Conservation (phyloP, 805 yeast genomes). For the Barnettozyma vustinii region DNA sequence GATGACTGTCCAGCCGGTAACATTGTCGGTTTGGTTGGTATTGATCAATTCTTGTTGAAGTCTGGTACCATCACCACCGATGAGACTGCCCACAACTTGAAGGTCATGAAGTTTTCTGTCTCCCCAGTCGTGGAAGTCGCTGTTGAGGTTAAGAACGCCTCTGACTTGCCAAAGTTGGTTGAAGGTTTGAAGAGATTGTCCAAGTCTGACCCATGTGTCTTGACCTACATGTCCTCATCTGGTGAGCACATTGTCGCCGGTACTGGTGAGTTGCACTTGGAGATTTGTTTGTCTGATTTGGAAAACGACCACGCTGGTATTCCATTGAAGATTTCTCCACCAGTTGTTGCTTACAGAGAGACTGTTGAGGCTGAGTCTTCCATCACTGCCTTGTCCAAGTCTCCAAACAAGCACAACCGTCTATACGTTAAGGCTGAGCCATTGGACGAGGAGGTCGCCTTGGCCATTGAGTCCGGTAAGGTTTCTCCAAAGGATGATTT, state of each 20-base stretch:
- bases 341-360: conserved; percentile 98
- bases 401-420: conserved; percentile 99
- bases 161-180: conserved; percentile 98
- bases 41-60: conserved; percentile 98
- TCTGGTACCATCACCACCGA: conserved; percentile 98
- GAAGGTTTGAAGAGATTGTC: conserved; percentile 99
- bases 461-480: conserved; percentile 90
- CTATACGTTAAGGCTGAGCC: conserved; percentile 97
- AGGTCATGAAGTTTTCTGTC: conserved; percentile 99
- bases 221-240: conserved; percentile 78
- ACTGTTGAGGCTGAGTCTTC: conserved; percentile 92
- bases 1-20: conserved; percentile 99
- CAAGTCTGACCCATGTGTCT: conserved; percentile 99
- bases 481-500: conserved; percentile 94
- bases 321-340: conserved; percentile 96
- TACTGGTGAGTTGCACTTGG: conserved; percentile 99
- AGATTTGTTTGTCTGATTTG: conserved; percentile 92
- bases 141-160: conserved; percentile 99
- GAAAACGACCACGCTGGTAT: conserved; percentile 99
- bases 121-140: conserved; percentile 99
- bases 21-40: conserved; percentile 99
- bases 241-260: conserved; percentile 99
- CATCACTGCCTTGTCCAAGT: conserved; percentile 94
- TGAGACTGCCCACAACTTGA: conserved; percentile 97
- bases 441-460: conserved; percentile 84